phyloP scores from a whole-genome alignment of 176 grass and related monocot species.

The Eragrostis curvula region DNA sequence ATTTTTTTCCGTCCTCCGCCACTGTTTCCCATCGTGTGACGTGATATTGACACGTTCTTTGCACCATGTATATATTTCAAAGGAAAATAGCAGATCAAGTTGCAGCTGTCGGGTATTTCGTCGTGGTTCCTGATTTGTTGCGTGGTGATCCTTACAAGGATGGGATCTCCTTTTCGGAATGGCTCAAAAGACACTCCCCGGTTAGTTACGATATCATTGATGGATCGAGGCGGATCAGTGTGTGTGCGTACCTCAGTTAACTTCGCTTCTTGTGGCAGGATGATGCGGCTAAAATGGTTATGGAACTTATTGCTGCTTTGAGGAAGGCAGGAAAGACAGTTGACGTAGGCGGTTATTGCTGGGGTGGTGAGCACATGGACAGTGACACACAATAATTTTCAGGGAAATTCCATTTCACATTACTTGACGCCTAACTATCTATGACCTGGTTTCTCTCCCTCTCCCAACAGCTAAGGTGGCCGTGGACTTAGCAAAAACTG shows the following conservation, averaged over 20 bases:
- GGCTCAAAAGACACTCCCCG: constrained; percentile 59
- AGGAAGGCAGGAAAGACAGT: constrained; percentile 51
- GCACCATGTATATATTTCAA: neutral
- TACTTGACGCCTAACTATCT: neutral
- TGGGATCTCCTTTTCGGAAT: constrained; percentile 37
- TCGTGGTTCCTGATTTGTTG: constrained; percentile 68
- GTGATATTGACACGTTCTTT: neutral
- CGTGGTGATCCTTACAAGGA: constrained; percentile 57
- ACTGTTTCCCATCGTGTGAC: neutral
- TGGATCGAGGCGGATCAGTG: neutral
- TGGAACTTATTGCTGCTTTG: constrained; percentile 57
- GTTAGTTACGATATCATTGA: constrained; percentile 17
- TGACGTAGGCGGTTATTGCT: constrained; percentile 70
- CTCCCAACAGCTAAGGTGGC: constrained; percentile 57
- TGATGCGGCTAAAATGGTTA: constrained; percentile 44
- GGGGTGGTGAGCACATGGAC: constrained; percentile 58
- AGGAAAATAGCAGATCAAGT: constrained; percentile 75
- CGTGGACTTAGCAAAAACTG: constrained; percentile 60
- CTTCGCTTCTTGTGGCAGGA: constrained; percentile 7
- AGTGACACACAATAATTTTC: neutral
- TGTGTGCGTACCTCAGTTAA: neutral
- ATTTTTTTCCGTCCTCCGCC: no score
- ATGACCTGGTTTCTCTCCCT: neutral
- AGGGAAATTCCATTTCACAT: neutral
- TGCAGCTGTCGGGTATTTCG: constrained; percentile 54